These are phyloP conservation scores for Tremellales sp. DNA, from an alignment of 1,284 basidiomycete species.

Conservation along the genomic window DNA sequence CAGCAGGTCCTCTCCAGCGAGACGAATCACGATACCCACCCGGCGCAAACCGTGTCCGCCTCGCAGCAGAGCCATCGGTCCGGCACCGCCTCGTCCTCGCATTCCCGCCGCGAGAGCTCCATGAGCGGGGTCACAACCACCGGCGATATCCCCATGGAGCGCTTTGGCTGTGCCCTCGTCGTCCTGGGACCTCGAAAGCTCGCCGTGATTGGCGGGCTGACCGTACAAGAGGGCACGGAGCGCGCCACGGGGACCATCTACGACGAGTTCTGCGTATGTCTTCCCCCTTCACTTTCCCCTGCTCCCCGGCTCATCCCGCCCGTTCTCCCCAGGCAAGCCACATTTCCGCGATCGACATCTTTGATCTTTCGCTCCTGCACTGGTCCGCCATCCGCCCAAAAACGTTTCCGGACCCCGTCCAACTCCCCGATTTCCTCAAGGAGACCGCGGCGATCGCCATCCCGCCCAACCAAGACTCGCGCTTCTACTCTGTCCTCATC, in stretches of 20 bases:
- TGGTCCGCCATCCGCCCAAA: conserved; percentile 1
- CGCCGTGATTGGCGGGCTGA: conserved; percentile 4
- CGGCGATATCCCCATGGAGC: conserved; percentile 1
- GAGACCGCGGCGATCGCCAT: conserved; percentile 1
- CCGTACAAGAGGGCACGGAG: conserved; percentile 3
- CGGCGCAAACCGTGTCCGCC: too few species aligned
- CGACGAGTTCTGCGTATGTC: conserved; percentile 6
- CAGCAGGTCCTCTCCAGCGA: too few species aligned
- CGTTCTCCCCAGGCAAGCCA: not conserved
- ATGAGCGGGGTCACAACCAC: not conserved
- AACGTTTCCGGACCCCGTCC: not conserved
- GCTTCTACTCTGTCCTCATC: not conserved
- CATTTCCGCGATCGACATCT: conserved; percentile 6
- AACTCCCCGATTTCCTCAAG: not conserved
- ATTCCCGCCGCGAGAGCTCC: too few species aligned
- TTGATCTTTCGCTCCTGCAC: not conserved
- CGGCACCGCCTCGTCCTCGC: too few species aligned
- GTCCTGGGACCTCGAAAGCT: not conserved
- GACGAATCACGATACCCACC: too few species aligned
- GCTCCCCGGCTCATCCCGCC: not conserved
- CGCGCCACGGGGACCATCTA: not conserved
- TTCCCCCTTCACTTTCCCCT: not conserved
- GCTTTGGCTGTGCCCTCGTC: conserved; percentile 1
- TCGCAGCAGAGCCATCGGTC: too few species aligned
- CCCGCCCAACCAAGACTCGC: not conserved